A percentile compares a stretch with the other conserved stretches of the same genome.
Conservation (phyloP, 31 red algal species). For the Endocladia muricata region DNA sequence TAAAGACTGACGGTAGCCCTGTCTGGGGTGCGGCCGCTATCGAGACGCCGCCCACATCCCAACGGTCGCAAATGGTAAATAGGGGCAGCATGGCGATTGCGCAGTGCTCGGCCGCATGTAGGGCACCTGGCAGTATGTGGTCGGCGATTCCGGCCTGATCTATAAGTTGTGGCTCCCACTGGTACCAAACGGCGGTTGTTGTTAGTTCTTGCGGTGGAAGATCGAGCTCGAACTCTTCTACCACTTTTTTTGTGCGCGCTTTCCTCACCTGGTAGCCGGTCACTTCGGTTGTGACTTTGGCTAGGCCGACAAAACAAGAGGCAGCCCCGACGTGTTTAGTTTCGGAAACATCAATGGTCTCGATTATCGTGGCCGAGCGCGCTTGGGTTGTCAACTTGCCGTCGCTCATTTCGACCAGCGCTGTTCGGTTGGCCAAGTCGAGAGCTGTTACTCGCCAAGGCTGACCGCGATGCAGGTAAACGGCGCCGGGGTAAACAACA, state of each 20-base stretch:
- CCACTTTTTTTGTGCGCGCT: too few species aligned
- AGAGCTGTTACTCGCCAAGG: background rate
- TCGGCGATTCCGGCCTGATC: background rate
- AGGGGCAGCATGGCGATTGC: background rate
- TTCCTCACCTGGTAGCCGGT: too few species aligned
- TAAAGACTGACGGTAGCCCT: background rate
- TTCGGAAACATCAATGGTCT: too few species aligned
- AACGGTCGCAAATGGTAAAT: background rate
- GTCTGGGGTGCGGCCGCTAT: background rate
- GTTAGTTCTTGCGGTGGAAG: too few species aligned
- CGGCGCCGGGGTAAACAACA: background rate
- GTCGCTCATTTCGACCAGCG: background rate
- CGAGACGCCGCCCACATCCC: background rate
- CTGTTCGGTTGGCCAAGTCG: background rate
- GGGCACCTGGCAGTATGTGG: background rate
- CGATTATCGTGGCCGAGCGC: too few species aligned
- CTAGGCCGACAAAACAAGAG: too few species aligned
- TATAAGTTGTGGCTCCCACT: background rate
- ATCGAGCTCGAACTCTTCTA: too few species aligned
- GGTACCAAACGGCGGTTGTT: background rate
- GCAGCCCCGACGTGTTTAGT: too few species aligned
- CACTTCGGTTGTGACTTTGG: too few species aligned
- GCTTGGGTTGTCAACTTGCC: background rate
- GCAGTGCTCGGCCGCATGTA: background rate
- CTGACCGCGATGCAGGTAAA: slow-evolving; percentile 19